A percentile compares a stretch with the other conserved stretches of the same genome.
These are phyloP conservation scores for Periconia macrospinosa DNA, from an alignment of 2,329 filamentous ascomycete genomes.

Conservation along the genomic window DNA sequence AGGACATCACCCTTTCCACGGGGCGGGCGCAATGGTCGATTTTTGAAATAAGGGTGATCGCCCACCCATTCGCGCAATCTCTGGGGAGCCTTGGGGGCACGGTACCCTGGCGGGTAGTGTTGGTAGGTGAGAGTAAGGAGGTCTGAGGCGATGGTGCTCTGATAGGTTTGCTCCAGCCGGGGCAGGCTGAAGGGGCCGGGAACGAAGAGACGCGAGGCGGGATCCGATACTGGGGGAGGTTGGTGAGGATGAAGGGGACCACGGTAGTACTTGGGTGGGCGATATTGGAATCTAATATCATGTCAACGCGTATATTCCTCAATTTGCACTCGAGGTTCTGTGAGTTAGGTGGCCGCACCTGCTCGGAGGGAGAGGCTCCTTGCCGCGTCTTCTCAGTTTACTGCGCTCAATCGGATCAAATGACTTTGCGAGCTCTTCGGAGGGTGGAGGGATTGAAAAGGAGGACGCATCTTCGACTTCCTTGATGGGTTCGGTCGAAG, in stretches of 20 bases:
- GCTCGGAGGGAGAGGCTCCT: slow-evolving; percentile 53
- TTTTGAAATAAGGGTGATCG: slow-evolving; percentile 91
- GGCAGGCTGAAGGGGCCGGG: slow-evolving; percentile 90
- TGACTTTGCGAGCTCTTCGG: slow-evolving; percentile 45
- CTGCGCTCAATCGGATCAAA: slow-evolving; percentile 55
- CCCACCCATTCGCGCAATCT: slow-evolving; percentile 85
- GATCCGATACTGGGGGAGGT: slow-evolving; percentile 82
- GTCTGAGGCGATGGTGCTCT: slow-evolving; percentile 82
- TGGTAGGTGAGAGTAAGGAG: slow-evolving; percentile 86
- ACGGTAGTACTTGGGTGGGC: slow-evolving; percentile 90
- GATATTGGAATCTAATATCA: slow-evolving; percentile 79
- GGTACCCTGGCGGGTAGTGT: slow-evolving; percentile 79
- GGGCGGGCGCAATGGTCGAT: slow-evolving; percentile 80
- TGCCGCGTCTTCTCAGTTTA: slow-evolving; percentile 45
- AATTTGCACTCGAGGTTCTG: background rate
- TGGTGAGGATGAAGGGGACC: slow-evolving; percentile 92
- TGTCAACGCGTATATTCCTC: background rate
- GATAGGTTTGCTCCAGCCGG: slow-evolving; percentile 86
- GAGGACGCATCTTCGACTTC: slow-evolving; percentile 55
- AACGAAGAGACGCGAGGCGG: slow-evolving; percentile 81
- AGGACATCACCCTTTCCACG: slow-evolving; percentile 74
- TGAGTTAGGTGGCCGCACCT: slow-evolving; percentile 51
- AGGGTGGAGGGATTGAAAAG: slow-evolving; percentile 42
- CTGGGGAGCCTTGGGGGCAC: slow-evolving; percentile 59
- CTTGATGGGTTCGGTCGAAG: slow-evolving; percentile 47